Evolutionary conservation across 2,329 filamentous ascomycete species (phyloP), one percentile per base, ranked within the genome.

Genomic region (Colletotrichum sp.): DNA sequence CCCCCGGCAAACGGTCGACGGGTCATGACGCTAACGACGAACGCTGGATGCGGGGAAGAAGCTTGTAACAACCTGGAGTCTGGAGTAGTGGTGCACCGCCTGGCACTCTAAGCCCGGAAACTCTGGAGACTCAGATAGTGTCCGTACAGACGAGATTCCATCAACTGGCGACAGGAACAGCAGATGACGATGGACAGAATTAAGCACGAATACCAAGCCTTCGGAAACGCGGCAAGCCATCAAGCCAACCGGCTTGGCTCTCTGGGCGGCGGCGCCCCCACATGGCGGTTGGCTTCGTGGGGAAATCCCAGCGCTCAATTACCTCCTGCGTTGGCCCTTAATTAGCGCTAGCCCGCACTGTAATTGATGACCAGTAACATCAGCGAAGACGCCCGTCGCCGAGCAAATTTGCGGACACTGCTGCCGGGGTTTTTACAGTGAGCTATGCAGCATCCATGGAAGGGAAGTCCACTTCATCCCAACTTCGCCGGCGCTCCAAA

Each of bases 211-310:
- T 52, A 71, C 34, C 68, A 72, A 75, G 72, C 72, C 36, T 75
- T 75, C 63, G 63, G 69, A 68, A 44, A 64, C 63, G 55, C 68
- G 68, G 69, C 68, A 72, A 28, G 52, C 39, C 55, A 68, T 21
- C 16, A 68, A 66, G 69, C 73, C 69, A 72, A 59, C 69, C 69
- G 68, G 68, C 68, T 75, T 75, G 72, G 72, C 68, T 66, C 57
- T 30, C 18, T 13, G 15, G 30, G 24, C 30, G 24, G 39, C 30
- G 34, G 24, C 13, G 21, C 28, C 72, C 72, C 72, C 72, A 75
- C 68, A 67, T 8, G 26, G 28, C 57, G 28, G 57, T 12, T n/a
- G 26, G 26, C 24, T 59, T 16, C 71, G 64, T 68, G 71, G 66
- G 71, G 39, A 52, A 49, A 67, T 36, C 68, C 60, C 55, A 62